Base-by-base conservation (phyloP, 345 rosid species). In the Salix arbutifolia region DNA sequence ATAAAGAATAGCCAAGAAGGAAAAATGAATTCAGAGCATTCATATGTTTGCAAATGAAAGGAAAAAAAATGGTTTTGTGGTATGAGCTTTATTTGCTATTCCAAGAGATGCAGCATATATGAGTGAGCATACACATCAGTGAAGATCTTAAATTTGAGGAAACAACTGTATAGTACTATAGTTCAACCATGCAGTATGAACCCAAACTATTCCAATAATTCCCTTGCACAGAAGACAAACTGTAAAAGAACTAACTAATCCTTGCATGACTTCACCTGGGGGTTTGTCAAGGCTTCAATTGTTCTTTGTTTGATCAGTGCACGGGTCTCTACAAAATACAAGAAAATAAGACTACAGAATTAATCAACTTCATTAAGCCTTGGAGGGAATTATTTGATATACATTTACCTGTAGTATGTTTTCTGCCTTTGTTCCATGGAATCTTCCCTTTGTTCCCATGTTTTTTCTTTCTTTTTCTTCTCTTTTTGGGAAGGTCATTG, bases 181-280 rank as follows among this genome's bases (percentile, higher is more conserved):
- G 23, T 4, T 44, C 65, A 48, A n/a, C 40, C 68, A 77, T 18
- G 58, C 69, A 42, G 37, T 65, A 70, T n/a, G 58, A 44, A 16
- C 16, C 42, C 44, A 66, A n/a, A 67, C 38, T 38, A 72, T 58
- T 42, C 74, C 70, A 71, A 78, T 53, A 44, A 30, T 38, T 60
- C 42, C 65, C 52, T 26, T 28, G 28, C 14, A 25, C 44, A 70
- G 72, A 35, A 33, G 70, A 72, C 5, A 69, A 50, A 69, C 38
- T 53, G 77, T 80, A 60, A 67, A 23, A 72, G 71, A 85, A 78
- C 60, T 76, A 79, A 76, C 73, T 76, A 76, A 78, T 80, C 90
- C 95, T 91, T 85, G 89, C 89, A 89, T 86, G 89, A 88, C 90
- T 87, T 95, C 94, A 92, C 99, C 97, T 92, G 87, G 87, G 99